Evolutionary conservation across 1,284 basidiomycete species (phyloP).

Genomic region (Prillingera fragicola): DNA sequence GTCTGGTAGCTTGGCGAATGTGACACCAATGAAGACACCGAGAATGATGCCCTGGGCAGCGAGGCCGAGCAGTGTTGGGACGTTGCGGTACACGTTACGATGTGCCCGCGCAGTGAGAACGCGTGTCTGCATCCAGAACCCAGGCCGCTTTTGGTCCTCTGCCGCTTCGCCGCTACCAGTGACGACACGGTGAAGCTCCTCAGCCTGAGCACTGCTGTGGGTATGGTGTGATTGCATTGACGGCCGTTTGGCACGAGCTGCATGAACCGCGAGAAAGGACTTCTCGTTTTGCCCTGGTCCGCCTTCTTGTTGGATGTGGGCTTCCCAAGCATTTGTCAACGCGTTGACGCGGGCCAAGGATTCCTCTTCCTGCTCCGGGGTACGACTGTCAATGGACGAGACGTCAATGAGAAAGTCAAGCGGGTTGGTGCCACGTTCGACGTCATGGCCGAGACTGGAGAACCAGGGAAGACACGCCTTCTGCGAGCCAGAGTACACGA

Average conservation of each 20-base stretch:
- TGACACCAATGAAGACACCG: constrained; percentile 33
- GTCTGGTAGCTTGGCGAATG: constrained; percentile 32
- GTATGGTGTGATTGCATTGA: neutral
- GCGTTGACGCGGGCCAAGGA: constrained; percentile 30
- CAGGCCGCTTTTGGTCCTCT: constrained; percentile 28
- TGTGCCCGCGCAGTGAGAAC: constrained; percentile 41
- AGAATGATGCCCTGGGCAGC: constrained; percentile 40
- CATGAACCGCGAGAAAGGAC: neutral
- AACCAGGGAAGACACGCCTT: constrained; percentile 50
- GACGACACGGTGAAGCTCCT: constrained; percentile 8
- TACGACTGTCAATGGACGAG: constrained; percentile 50
- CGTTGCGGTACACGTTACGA: constrained; percentile 46
- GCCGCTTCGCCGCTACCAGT: constrained; percentile 2
- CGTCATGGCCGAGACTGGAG: constrained; percentile 35
- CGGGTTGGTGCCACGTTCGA: constrained; percentile 44
- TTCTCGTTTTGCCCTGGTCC: neutral
- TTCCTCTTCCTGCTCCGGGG: constrained; percentile 45
- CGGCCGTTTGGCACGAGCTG: too few species aligned
- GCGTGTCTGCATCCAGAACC: constrained; percentile 36
- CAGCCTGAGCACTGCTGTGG: neutral
- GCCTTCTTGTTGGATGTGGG: neutral
- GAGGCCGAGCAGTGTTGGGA: constrained; percentile 40
- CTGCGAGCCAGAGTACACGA: constrained; percentile 50
- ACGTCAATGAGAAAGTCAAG: constrained; percentile 55
- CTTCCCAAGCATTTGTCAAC: constrained; percentile 35